Evolutionary conservation across 2,329 filamentous ascomycete genomes (phyloP), one percentile per base, ranked within the genome.

Genomic region (Aspergillus piperis): DNA sequence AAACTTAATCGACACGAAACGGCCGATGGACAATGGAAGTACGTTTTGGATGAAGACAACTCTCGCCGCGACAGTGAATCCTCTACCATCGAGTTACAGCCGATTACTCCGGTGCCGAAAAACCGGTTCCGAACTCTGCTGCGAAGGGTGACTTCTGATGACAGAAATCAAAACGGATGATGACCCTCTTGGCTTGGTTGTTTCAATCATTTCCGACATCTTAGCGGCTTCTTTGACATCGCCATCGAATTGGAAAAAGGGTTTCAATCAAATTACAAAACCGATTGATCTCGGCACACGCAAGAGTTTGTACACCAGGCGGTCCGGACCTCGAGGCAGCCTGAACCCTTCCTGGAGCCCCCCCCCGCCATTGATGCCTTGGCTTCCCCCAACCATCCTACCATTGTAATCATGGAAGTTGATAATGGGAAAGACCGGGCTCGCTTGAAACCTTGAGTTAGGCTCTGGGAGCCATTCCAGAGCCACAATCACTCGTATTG

Each of bases 41-140:
- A 55, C 32, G 30, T 54, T 8, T 17, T 59, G 32, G 57, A 59
- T 36, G 57, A 59, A 49, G 57, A 59, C 39, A 19, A 21, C 8
- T 23, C 53, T 19, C 15, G 53, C n/a, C 39, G 39, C 39, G 23
- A 55, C 19, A 11, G 7, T 19, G 39, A 21, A 7, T 19, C 53
- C 3, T n/a, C 27, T 11, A 47, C 41, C 11, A 17, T 17, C 23
- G 52, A 55, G 53, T 30, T 19, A 15, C 15, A n/a, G 27, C 17
- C 32, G 36, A 25, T 25, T 13, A 44, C 15, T 17, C 11, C 25
- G 11, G 44, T 10, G 19, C 42, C 53, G 41, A 55, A 41, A 23
- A 55, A 32, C 11, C 39, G 23, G 17, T 30, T 55, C 10, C 39
- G 30, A 44, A 50, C 15, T 11, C 47, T 50, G 30, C 17, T 50